Conservation (phyloP, 1,139 yeast genomes). For the Pichia sp. region DNA sequence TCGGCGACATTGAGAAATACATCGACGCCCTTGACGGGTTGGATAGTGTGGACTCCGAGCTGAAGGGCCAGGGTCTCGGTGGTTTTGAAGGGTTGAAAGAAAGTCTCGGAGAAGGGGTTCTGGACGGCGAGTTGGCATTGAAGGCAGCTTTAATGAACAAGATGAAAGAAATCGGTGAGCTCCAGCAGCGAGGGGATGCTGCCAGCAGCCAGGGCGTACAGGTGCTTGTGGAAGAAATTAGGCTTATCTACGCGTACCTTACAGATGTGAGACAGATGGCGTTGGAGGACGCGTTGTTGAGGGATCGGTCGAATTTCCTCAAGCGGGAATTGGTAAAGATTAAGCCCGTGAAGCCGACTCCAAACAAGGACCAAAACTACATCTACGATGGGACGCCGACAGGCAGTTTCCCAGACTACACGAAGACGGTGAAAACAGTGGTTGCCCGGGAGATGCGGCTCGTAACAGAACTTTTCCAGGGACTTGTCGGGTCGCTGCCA, state of each 20-base stretch:
- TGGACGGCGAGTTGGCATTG: conserved; percentile 42
- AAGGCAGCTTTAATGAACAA: conserved; percentile 36
- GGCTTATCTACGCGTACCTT: conserved; percentile 38
- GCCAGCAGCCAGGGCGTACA: conserved; percentile 36
- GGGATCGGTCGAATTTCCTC: conserved; percentile 24
- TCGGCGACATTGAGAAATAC: conserved; percentile 33
- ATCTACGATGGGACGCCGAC: conserved; percentile 32
- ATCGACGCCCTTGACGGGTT: conserved; percentile 38
- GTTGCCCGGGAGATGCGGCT: conserved; percentile 22
- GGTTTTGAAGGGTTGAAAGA: conserved; percentile 48
- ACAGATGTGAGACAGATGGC: conserved; percentile 23
- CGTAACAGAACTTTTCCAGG: conserved; percentile 18
- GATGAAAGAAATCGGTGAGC: conserved; percentile 27
- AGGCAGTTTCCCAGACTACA: conserved; percentile 53
- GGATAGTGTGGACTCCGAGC: conserved; percentile 35
- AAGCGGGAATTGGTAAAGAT: conserved; percentile 11
- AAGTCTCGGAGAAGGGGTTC: conserved; percentile 44
- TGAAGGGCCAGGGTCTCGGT: conserved; percentile 36
- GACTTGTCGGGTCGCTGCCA: conserved; percentile 29
- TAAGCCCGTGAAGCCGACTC: conserved; percentile 19
- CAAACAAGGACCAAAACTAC: conserved; percentile 28
- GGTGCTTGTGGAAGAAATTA: conserved; percentile 41
- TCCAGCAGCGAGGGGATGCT: conserved; percentile 38
- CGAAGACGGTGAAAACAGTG: conserved; percentile 14
- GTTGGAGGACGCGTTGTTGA: conserved; percentile 21